Conservation (phyloP, 2,329 filamentous ascomycete genomes). For the Dactylellina parvicollis region DNA sequence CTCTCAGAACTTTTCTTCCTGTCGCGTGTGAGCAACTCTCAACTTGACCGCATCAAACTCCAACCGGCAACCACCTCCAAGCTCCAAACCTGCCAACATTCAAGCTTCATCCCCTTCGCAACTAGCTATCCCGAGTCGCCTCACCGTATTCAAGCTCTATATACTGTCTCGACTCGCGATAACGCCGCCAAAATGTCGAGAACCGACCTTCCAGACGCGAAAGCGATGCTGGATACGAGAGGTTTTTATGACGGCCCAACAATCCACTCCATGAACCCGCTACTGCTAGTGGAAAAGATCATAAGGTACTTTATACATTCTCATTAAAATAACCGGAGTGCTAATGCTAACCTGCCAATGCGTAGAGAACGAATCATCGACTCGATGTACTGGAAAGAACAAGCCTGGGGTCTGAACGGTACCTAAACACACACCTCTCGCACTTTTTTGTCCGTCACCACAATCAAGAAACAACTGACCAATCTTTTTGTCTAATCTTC, state of each 20-base stretch:
- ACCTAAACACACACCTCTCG: slow-evolving; percentile 56
- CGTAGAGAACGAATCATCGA: slow-evolving; percentile 84
- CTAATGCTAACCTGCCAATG: slow-evolving; percentile 6
- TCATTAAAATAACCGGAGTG: neutral
- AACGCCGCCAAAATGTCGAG: slow-evolving; percentile 32
- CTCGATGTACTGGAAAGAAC: slow-evolving; percentile 97
- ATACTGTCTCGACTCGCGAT: neutral
- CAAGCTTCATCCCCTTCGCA: neutral
- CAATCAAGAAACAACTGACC: slow-evolving; percentile 9
- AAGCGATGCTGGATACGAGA: slow-evolving; percentile 57
- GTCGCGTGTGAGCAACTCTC: slow-evolving; percentile 47
- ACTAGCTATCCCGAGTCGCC: slow-evolving; percentile 18
- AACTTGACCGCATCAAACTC: slow-evolving; percentile 3
- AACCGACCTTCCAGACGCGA: slow-evolving; percentile 58
- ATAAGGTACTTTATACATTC: slow-evolving; percentile 50
- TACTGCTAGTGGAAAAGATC: slow-evolving; percentile 58
- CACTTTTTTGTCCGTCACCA: slow-evolving; percentile 22
- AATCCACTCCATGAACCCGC: slow-evolving; percentile 58
- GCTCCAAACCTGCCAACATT: slow-evolving; percentile 23
- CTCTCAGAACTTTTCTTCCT: slow-evolving; percentile 18
- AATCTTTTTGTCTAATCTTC: slow-evolving; percentile 18
- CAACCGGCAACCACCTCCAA: neutral
- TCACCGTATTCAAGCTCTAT: neutral
- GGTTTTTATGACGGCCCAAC: slow-evolving; percentile 58
- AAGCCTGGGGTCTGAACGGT: slow-evolving; percentile 92